These are phyloP conservation scores for Blumeria graminis DNA, from an alignment of 2,329 filamentous ascomycete genomes.

Conservation along the genomic window DNA sequence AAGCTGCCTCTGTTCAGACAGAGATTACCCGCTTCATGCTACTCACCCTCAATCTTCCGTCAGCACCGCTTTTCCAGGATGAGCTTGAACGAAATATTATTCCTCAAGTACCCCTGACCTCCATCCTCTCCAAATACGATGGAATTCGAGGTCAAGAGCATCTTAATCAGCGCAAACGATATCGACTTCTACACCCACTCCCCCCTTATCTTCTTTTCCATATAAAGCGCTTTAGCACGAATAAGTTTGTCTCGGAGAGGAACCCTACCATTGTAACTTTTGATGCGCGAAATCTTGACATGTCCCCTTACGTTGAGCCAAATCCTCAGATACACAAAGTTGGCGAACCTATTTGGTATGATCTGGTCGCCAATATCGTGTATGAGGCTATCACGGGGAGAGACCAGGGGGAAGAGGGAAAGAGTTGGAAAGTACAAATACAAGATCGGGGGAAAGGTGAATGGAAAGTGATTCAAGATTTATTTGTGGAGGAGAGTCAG, in stretches of 20 bases:
- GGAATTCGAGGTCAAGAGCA: conserved; percentile 71
- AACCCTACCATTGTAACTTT: conserved; percentile 98
- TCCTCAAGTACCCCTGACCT: conserved; percentile 64
- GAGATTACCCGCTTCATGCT: conserved; percentile 66
- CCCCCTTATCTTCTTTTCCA: conserved; percentile 84
- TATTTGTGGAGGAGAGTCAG: conserved; percentile 77
- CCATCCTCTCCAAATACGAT: conserved; percentile 79
- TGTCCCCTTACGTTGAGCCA: conserved; percentile 78
- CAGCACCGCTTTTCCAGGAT: conserved; percentile 87
- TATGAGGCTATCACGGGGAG: conserved; percentile 57
- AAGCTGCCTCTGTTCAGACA: conserved; percentile 58
- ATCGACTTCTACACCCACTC: conserved; percentile 70
- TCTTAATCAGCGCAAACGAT: conserved; percentile 66
- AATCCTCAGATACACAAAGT: conserved; percentile 45
- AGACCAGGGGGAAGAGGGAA: conserved; percentile 64
- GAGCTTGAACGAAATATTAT: conserved; percentile 90
- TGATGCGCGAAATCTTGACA: conserved; percentile 61
- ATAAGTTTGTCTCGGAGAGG: conserved; percentile 88
- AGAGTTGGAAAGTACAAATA: conserved; percentile 87
- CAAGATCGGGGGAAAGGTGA: conserved; percentile 57
- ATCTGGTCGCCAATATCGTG: conserved; percentile 84
- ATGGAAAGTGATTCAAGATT: conserved; percentile 84
- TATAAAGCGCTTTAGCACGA: conserved; percentile 87
- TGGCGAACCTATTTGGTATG: conserved; percentile 76
- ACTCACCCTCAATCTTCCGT: conserved; percentile 75